Evolutionary conservation across 352 stramenopile species (phyloP).

Genomic region (Pythium rhizo-oryzae): DNA sequence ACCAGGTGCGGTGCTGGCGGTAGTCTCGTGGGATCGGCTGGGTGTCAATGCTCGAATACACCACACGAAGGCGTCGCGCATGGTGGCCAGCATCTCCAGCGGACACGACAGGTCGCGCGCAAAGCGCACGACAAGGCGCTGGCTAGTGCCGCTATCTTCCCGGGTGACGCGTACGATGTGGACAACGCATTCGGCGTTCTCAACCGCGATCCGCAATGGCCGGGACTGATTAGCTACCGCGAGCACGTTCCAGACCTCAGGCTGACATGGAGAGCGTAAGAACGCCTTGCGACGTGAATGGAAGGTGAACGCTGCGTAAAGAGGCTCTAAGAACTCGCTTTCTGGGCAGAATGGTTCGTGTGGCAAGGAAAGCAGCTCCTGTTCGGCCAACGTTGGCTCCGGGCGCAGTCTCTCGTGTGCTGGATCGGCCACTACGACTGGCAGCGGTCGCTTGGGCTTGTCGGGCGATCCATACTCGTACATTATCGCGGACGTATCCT

Average conservation of each 20-base stretch:
- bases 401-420: slow-evolving; percentile 13
- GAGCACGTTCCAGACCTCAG: slow-evolving; percentile 8
- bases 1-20: background rate
- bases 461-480: slow-evolving; percentile 12
- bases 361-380: slow-evolving; percentile 16
- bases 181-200: slow-evolving; percentile 43
- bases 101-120: slow-evolving; percentile 43
- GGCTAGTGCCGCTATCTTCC: background rate
- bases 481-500: slow-evolving; percentile 42
- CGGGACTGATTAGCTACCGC: background rate
- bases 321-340: slow-evolving; percentile 49
- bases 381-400: slow-evolving; percentile 18
- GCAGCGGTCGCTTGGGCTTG: background rate
- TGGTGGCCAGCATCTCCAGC: slow-evolving; percentile 27
- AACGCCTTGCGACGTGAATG: slow-evolving; percentile 28
- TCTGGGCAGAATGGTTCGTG: slow-evolving; percentile 40
- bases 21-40: background rate
- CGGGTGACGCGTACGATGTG: slow-evolving; percentile 19
- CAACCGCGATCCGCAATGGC: slow-evolving; percentile 35
- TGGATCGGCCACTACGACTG: background rate
- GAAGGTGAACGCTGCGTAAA: slow-evolving; percentile 49
- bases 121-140: slow-evolving; percentile 33
- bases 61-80: slow-evolving; percentile 50
- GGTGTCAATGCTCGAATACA: slow-evolving; percentile 19
- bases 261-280: slow-evolving; percentile 35